These are phyloP conservation scores for Fragilariopsis cylindrus DNA, from an alignment of 108 stramenopile species.

Conservation along the genomic window DNA sequence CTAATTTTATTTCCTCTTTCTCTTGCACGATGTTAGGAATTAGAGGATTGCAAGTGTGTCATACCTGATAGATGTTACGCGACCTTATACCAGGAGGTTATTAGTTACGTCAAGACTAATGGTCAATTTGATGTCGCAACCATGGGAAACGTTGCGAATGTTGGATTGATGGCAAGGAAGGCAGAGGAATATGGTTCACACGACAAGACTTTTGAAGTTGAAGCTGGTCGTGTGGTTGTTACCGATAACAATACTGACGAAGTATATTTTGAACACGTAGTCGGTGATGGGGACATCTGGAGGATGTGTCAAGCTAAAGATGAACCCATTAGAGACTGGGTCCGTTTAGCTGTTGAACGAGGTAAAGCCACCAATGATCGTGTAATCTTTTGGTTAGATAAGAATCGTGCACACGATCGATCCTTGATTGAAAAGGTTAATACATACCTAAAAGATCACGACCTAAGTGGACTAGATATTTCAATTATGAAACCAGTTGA, in stretches of 20 bases:
- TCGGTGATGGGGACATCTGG: constrained; percentile 91
- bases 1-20: not conserved
- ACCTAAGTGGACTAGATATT: constrained; percentile 85
- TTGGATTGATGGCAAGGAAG: constrained; percentile 93
- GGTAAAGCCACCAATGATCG: constrained; percentile 78
- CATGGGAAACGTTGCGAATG: constrained; percentile 71
- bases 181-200: constrained; percentile 95
- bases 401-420: constrained; percentile 85
- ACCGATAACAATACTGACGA: constrained; percentile 77
- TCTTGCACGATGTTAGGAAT: constrained; percentile 35
- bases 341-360: constrained; percentile 81
- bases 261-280: constrained; percentile 74
- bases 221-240: constrained; percentile 73
- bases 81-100: constrained; percentile 88
- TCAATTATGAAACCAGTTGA: constrained; percentile 90
- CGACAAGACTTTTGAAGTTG: constrained; percentile 91
- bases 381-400: constrained; percentile 93
- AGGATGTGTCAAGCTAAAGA: constrained; percentile 95
- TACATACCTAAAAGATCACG: constrained; percentile 82
- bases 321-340: constrained; percentile 91
- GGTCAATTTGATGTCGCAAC: constrained; percentile 84
- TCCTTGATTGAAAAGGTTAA: constrained; percentile 86
- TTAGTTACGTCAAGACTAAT: constrained; percentile 82
- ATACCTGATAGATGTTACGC: constrained; percentile 93
- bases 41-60: constrained; percentile 92